Percentiles rank a stretch among this genome's conserved stretches.
Evolutionary conservation across 768 basidiomycete species (phyloP).

Genomic region (Xerocomellus chrysenteron): DNA sequence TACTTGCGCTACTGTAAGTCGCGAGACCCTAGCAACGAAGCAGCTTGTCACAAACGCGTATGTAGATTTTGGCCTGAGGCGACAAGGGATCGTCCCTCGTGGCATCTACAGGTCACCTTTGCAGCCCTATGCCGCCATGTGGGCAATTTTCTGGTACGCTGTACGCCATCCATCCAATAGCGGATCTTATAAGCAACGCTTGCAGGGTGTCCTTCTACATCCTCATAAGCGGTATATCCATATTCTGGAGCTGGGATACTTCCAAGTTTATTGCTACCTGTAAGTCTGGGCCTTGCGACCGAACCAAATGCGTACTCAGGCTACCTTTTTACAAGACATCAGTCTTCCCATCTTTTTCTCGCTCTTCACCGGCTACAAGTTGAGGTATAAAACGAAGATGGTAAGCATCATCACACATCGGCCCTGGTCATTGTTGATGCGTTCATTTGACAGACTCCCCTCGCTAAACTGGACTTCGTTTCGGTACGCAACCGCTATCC

Average conservation of each 20-base stretch:
- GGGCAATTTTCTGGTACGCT: constrained; percentile 67
- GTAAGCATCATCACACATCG: constrained; percentile 4
- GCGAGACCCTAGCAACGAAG: background rate
- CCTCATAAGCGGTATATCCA: constrained; percentile 52
- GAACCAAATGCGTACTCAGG: background rate
- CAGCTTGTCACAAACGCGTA: constrained; percentile 35
- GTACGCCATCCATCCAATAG: constrained; percentile 20
- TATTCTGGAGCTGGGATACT: constrained; percentile 63
- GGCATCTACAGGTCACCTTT: constrained; percentile 61
- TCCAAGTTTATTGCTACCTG: constrained; percentile 46
- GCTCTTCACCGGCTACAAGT: constrained; percentile 46
- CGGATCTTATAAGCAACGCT: background rate
- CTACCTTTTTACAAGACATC: constrained; percentile 36
- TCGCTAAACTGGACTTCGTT: constrained; percentile 65
- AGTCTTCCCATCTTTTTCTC: constrained; percentile 41
- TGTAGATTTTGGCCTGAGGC: constrained; percentile 15
- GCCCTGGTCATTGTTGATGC: background rate
- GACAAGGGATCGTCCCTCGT: constrained; percentile 52
- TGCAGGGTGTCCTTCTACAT: constrained; percentile 47
- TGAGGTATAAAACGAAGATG: constrained; percentile 26
- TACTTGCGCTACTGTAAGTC: constrained; percentile 68
- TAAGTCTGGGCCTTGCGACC: constrained; percentile 22
- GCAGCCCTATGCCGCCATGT: constrained; percentile 69
- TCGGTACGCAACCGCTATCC: constrained; percentile 42
- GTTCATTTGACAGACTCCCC: constrained; percentile 7